Evolutionary conservation across 345 rosid species (phyloP), one percentile per base, ranked within the genome.

Genomic region (Arabis alpina): DNA sequence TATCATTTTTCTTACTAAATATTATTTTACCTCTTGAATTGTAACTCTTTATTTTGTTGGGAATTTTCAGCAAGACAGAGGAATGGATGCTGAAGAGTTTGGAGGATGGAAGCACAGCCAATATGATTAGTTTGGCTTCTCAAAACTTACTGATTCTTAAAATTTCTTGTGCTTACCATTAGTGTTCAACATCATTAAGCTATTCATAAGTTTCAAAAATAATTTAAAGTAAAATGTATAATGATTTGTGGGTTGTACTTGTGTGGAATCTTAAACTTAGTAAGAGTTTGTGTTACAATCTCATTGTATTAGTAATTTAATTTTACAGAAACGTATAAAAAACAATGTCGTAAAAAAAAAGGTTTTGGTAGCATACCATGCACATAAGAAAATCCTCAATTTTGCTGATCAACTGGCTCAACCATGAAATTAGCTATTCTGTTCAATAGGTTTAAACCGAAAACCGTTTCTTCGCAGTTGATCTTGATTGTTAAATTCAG

Each of bases 381-480:
- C 66, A 64, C 27, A 64, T 54, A 14, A 32, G 8, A 37, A n/a
- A 16, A 28, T 2, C 3, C 39, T 53, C 43, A 6, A 44, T 25
- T 19, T 54, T 43, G 58, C 54, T 42, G 24, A 67, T 66, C 67
- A 60, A 28, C 6, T 54, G 42, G 49, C 69, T 91, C 95, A 54
- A 59, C 84, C 69, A 84, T 76, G 70, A 89, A 86, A 74, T 81
- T 88, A 51, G 87, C 90, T 19, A 88, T 80, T 77, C 90, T 85
- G 76, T 91, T 91, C 81, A 94, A 79, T 51, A 91, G 73, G 76
- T 94, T 94, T 61, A 89, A 75, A 72, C 96, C 99, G 64, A 94
- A 91, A 15, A 94, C 92, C 0, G 97, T 91, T 78, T 94, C 97
- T 79, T 94, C 90, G 53, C 97, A 91, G 66, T 94, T 94, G 73